phyloP scores from a whole-genome alignment of 257 asterid genomes.

The Solanum neorickii region DNA sequence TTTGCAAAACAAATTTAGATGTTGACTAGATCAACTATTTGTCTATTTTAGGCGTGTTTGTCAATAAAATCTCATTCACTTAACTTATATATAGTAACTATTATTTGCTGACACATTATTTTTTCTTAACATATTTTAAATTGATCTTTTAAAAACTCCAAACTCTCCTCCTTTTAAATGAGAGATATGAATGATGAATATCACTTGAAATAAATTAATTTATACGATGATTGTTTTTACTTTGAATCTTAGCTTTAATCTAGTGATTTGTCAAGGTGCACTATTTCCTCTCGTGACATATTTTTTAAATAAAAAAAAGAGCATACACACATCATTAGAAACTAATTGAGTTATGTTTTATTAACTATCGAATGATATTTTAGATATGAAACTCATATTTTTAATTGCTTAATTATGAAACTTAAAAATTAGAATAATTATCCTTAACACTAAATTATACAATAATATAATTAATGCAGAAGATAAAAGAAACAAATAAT shows the following conservation, averaged over 20 bases:
- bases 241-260: not conserved
- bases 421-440: too few species aligned
- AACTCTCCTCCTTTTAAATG: not conserved
- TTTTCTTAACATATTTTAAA: not conserved
- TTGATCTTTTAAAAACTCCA: not conserved
- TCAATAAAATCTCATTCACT: too few species aligned
- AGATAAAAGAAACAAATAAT: not conserved
- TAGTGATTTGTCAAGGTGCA: not conserved
- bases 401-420: too few species aligned
- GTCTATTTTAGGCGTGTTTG: not conserved
- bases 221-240: not conserved
- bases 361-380: too few species aligned
- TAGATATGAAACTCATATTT: not conserved
- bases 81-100: not conserved
- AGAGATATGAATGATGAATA: not conserved
- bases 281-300: not conserved
- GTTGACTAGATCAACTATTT: rapidly evolving
- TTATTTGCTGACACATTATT: not conserved
- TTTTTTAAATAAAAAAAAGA: too few species aligned
- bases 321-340: too few species aligned
- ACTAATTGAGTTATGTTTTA: not conserved
- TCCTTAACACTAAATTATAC: not conserved
- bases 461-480: not conserved
- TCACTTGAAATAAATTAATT: too few species aligned
- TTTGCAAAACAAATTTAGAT: too few species aligned